Conservation (phyloP, 352 stramenopile genomes). For the Globisporangium ultimum region DNA sequence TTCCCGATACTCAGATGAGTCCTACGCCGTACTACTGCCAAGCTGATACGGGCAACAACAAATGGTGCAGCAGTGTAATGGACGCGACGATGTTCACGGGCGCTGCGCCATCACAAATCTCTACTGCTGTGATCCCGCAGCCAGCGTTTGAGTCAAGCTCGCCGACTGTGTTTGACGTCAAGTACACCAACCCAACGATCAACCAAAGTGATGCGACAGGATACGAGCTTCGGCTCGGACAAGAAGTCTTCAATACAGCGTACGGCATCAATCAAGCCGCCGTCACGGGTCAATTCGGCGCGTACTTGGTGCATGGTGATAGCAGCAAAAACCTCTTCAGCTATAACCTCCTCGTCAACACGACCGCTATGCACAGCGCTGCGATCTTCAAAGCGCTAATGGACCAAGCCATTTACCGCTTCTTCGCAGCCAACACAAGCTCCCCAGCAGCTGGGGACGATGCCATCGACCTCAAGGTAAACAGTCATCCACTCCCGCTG, state of each 20-base stretch:
- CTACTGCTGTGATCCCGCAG: too few species aligned
- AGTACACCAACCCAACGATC: conserved; percentile 15
- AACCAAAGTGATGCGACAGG: conserved; percentile 24
- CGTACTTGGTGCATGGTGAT: conserved; percentile 28
- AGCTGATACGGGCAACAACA: too few species aligned
- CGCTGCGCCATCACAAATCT: too few species aligned
- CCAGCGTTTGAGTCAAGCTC: not conserved
- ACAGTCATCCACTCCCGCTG: conserved; percentile 47
- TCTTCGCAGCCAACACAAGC: too few species aligned
- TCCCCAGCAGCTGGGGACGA: not conserved
- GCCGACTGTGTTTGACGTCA: conserved; percentile 1
- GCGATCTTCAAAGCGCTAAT: conserved; percentile 48
- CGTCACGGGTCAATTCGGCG: conserved; percentile 25
- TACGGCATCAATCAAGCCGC: too few species aligned
- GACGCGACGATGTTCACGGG: too few species aligned
- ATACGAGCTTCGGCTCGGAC: conserved; percentile 2
- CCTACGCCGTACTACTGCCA: too few species aligned
- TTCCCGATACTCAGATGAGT: too few species aligned
- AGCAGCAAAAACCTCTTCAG: conserved; percentile 25
- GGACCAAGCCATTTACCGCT: conserved; percentile 3
- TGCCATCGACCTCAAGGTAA: conserved; percentile 31
- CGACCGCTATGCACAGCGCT: conserved; percentile 32
- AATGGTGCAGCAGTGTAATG: too few species aligned
- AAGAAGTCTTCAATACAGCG: conserved; percentile 9
- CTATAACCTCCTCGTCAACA: conserved; percentile 54